Percentiles rank a stretch among this genome's conserved stretches.
These are phyloP conservation scores for Penicillium pancosmium DNA, from an alignment of 495 filamentous ascomycete species.

Conservation along the genomic window DNA sequence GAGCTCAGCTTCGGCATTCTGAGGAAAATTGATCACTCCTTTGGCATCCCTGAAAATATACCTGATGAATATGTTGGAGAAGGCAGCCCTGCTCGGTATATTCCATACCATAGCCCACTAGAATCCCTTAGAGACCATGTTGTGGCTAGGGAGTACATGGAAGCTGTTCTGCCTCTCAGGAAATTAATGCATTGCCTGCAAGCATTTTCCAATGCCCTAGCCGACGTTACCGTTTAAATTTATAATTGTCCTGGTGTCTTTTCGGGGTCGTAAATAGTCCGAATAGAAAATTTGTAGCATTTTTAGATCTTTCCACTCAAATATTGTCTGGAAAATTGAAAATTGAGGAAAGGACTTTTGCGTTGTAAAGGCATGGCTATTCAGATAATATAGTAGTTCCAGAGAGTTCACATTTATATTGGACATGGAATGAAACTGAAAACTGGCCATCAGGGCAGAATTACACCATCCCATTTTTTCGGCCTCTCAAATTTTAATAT, in stretches of 20 bases:
- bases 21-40: slow-evolving; percentile 15
- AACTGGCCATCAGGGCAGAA: no score
- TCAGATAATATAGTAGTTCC: no score
- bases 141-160: slow-evolving; percentile 15
- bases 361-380: no score
- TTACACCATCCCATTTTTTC: background rate
- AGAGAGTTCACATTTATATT: no score
- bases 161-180: slow-evolving; percentile 14
- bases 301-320: background rate
- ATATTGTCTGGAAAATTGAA: no score
- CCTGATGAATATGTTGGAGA: background rate
- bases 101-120: slow-evolving; percentile 5
- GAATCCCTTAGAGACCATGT: slow-evolving; percentile 19
- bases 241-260: background rate
- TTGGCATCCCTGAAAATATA: slow-evolving; percentile 7
- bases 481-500: background rate
- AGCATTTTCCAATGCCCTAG: slow-evolving; percentile 14
- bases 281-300: background rate
- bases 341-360: no score
- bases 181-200: slow-evolving; percentile 23
- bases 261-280: background rate
- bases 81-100: background rate
- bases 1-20: slow-evolving; percentile 23
- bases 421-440: no score
- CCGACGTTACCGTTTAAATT: slow-evolving; percentile 9